Base-by-base conservation (phyloP, 495 filamentous ascomycete genomes). In the Tuber calosporum region DNA sequence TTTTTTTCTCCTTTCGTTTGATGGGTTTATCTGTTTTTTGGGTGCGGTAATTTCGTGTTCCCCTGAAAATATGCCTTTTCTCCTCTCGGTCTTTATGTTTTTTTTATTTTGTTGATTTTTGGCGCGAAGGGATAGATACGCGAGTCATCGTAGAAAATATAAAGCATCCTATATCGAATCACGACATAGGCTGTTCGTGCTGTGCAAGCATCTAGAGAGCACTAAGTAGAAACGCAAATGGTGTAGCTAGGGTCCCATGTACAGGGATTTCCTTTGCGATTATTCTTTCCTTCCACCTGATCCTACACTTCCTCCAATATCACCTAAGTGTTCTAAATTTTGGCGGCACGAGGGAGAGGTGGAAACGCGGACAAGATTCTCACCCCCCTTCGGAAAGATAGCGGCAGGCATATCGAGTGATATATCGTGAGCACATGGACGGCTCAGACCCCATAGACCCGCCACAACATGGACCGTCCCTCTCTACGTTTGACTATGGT, bases 161-260 rank as follows among this genome's bases (percentile, higher is more conserved):
- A 62, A 62, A 62, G 26, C n/a, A n/a, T n/a, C n/a, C n/a, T 62
- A 62, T 62, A 62, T 62, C 15, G 53, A 62, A 62, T 34, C 26
- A 34, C 19, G 13, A 34, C 53, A 34, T 34, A 34, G 53, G 13
- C 53, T 26, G 11, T 13, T 0, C 17, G 13, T 34, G 26, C 9
- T 58, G n/a, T 26, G 3, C 53, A 30, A 62, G 26, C 19, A 34
- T 19, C 53, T 5, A 34, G 53, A 4, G 26, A 19, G 26, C 53
- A 17, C 34, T 34, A 34, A 17, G 26, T 34, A 6, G 26, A 62
- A 34, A 7, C 53, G 4, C 53, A 13, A 34, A 62, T 62, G 2
- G 3, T 58, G n/a, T 15, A n/a, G 26, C 1, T 0, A 62, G 26
- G 26, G 9, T 7, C 26, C 13, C 7, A 34, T 34, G 53, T 17